phyloP scores from a whole-genome alignment of 2,329 filamentous ascomycete species.

The Diaporthe sp. region DNA sequence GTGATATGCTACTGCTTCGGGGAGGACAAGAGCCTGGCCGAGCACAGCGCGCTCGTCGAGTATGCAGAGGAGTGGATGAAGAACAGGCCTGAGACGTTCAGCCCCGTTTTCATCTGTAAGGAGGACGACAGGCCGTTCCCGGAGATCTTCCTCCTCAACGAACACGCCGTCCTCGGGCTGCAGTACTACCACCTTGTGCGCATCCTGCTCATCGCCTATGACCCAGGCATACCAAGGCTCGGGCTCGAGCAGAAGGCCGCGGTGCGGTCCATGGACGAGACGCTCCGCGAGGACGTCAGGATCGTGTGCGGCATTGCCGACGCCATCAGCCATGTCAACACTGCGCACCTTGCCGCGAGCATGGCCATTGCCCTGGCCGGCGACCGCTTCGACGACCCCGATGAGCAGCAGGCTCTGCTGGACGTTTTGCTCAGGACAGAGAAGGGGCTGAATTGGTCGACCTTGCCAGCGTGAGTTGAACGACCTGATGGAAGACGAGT shows the following conservation, averaged over 20 bases:
- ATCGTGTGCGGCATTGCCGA: constrained; percentile 47
- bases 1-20: constrained; percentile 47
- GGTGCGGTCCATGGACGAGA: constrained; percentile 41
- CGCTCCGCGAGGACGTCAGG: constrained; percentile 44
- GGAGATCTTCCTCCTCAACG: constrained; percentile 46
- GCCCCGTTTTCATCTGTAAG: constrained; percentile 43
- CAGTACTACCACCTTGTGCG: constrained; percentile 48
- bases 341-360: constrained; percentile 45
- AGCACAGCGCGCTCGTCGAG: constrained; percentile 43
- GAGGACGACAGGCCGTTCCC: constrained; percentile 42
- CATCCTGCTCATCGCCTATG: constrained; percentile 46
- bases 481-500: neutral
- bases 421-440: constrained; percentile 49
- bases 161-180: constrained; percentile 44
- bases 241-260: constrained; percentile 41
- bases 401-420: constrained; percentile 49
- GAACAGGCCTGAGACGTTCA: constrained; percentile 46
- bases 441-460: constrained; percentile 42
- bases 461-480: constrained; percentile 34
- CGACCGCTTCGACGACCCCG: constrained; percentile 51
- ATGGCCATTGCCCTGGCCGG: constrained; percentile 49
- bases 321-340: constrained; percentile 42
- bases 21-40: constrained; percentile 39
- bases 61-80: constrained; percentile 45
- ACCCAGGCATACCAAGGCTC: constrained; percentile 46